Evolutionary conservation across 305 asterid genomes (phyloP).

Genomic region (Solanum chacoense): DNA sequence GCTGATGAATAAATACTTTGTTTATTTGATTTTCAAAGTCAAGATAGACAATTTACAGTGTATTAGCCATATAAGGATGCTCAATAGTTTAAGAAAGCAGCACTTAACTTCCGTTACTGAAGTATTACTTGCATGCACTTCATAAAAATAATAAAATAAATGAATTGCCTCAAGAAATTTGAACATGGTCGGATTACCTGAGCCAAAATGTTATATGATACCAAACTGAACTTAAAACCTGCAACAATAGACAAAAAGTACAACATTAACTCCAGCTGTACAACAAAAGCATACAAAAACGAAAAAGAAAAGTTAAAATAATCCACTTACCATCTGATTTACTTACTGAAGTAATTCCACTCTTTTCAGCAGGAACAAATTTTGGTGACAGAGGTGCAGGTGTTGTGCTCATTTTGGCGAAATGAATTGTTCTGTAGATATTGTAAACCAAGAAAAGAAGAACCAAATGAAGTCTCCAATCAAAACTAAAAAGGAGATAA

Average conservation of each 20-base stretch:
- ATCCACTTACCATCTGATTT: slow-evolving; percentile 39
- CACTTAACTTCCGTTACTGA: background rate
- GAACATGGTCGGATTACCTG: slow-evolving; percentile 40
- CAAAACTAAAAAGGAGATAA: background rate
- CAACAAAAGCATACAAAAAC: background rate
- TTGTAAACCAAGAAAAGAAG: background rate
- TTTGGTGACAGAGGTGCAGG: slow-evolving; percentile 47
- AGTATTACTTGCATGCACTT: background rate
- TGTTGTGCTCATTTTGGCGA: slow-evolving; percentile 42
- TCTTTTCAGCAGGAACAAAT: slow-evolving; percentile 69
- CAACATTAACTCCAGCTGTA: background rate
- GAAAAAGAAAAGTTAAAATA: background rate
- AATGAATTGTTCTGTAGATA: slow-evolving; percentile 35
- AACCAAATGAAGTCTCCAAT: background rate
- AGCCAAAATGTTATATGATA: slow-evolving; percentile 81
- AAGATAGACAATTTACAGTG: background rate
- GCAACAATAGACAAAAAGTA: slow-evolving; percentile 12
- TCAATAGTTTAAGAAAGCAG: background rate
- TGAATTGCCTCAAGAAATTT: background rate
- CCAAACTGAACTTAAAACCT: slow-evolving; percentile 70
- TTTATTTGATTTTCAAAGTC: background rate
- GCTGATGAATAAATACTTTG: background rate
- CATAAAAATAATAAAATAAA: background rate
- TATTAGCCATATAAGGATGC: background rate
- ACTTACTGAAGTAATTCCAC: slow-evolving; percentile 43